Conservation (phyloP, 1,284 basidiomycete genomes). For the Puccinia hordei region DNA sequence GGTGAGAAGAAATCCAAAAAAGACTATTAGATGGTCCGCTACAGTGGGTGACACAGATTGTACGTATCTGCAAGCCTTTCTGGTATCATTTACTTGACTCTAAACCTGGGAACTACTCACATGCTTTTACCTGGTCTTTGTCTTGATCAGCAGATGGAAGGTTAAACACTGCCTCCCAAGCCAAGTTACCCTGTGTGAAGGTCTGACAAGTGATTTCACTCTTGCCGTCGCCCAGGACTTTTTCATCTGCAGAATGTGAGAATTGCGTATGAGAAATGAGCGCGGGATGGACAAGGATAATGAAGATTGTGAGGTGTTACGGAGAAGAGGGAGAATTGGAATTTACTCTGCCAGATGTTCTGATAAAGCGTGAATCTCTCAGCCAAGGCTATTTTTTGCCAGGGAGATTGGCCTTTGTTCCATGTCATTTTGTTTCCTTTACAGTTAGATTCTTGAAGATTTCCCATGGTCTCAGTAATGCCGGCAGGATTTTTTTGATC, state of each 20-base stretch:
- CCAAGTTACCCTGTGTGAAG: neutral
- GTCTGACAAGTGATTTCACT: neutral
- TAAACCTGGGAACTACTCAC: neutral
- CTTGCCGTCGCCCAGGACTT: neutral
- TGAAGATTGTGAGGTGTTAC: neutral
- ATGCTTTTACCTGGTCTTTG: constrained; percentile 5
- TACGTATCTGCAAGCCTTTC: neutral
- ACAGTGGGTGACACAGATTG: no score
- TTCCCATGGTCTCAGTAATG: neutral
- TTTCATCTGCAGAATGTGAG: neutral
- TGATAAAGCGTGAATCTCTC: neutral
- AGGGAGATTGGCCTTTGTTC: neutral
- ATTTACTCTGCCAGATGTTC: constrained; percentile 13
- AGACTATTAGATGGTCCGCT: neutral
- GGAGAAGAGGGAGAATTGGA: neutral
- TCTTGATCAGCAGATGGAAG: neutral
- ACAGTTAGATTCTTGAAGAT: neutral
- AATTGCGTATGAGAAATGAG: neutral
- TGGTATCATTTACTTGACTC: neutral
- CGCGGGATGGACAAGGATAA: no score
- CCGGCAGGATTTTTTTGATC: neutral
- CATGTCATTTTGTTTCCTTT: neutral
- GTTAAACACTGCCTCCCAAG: neutral
- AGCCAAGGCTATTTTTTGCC: neutral
- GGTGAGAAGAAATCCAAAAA: neutral